Base-by-base conservation (phyloP, 352 stramenopile species). In the Phytophthora agathidicida region DNA sequence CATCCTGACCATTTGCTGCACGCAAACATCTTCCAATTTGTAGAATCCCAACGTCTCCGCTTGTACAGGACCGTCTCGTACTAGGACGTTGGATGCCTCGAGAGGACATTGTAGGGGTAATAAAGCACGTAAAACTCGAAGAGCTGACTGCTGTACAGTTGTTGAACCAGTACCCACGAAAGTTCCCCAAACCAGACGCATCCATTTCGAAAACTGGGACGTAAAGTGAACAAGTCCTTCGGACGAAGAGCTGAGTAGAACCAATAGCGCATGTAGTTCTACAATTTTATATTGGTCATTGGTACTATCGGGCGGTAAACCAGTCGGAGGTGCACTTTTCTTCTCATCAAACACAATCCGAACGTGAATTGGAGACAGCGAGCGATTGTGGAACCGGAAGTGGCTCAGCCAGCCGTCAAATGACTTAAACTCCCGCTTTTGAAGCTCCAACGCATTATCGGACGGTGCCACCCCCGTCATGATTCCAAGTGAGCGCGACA, bases 281-380 rank as follows among this genome's bases (percentile, higher is more conserved):
- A 83, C 28, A 1, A 70, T 20, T 43, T 70, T 73, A 3, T 33
- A 51, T 5, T 57, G 31, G 13, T 53, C 31, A 14, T 17, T 47
- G 7, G 5, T 13, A n/a, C 13, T 23, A 23, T 28, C 20, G 11
- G 24, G 14, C 11, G 7, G 11, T 1, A 44, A 3, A 19, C 9
- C 26, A 28, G 33, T 35, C 0, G 47, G 36, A 13, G 37, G 23
- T n/a, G n/a, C n/a, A n/a, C n/a, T n/a, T 7, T 75, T 88, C 37
- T 85, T 88, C 39, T 91, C 77, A 45, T 98, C 93, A 33, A 71
- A 98, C 14, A 97, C 80, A 30, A 98, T 93, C 1, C 86, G 85
- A 10, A 97, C 88, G 55, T 98, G 93, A 50, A 98, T 98, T 4
- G 92, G 87, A 10, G 88, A 96, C 14, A 98, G 47, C 11, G 91